Evolutionary conservation across 495 filamentous ascomycete genomes (phyloP), one percentile per base, ranked within the genome.

Genomic region (Acidiella bohemica): DNA sequence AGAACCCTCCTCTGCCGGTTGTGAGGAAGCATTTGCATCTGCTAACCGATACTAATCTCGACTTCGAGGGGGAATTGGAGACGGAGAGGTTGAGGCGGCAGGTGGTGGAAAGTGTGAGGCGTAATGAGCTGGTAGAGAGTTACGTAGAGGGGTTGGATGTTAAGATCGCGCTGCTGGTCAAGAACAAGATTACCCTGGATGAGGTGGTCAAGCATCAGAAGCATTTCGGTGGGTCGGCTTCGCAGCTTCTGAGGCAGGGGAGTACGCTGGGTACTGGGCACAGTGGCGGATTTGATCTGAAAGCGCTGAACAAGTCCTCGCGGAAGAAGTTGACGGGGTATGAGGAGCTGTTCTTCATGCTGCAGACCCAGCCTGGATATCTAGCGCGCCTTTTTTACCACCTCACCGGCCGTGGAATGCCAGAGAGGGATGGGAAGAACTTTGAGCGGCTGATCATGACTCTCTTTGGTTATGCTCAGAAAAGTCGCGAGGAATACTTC

Each of bases 161-260:
- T 67, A 99, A 99, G 63, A 99, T 99, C 54, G 90, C 88, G 10
- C 73, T 99, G 4, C 71, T 99, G 12, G 92, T 96, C 46, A 95
- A 96, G 67, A 96, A 96, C 64, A 99, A 96, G 63, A 99, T 99
- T 55, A 96, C 92, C 0, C 70, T 96, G 1, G 90, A 99, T 56
- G 90, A 99, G 67, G 87, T 99, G 31, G 81, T 96, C 32, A 88
- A 81, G 54, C 92, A 96, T 56, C 92, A 96, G 59, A 88, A 80
- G 62, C 90, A 90, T 56, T 94, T 92, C 53, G 92, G 90, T 39
- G 92, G 90, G 1, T 47, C 43, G 11, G 48, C 48, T 1, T 28
- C 17, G 7, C 48, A 51, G 42, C 34, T 51, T 12, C 30, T 51
- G 24, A 23, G 48, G 16, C 36, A 39, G 25, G 48, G 48, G 1